These are phyloP conservation scores for Backusella tarrabulga DNA, from an alignment of 192 early-diverging fungal genomes.

Conservation along the genomic window DNA sequence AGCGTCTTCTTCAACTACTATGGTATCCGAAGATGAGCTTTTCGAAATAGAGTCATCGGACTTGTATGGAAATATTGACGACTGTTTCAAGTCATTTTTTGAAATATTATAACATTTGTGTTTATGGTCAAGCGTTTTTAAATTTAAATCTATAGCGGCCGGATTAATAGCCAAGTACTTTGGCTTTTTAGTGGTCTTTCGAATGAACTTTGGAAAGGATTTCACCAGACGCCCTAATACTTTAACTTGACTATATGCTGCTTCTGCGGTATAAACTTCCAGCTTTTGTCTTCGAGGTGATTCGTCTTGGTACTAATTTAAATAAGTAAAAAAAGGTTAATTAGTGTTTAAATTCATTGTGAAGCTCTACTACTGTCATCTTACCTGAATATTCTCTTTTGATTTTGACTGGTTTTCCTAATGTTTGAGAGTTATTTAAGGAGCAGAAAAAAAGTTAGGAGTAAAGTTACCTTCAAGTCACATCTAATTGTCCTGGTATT, in stretches of 20 bases:
- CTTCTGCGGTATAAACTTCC: neutral
- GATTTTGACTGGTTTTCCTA: neutral
- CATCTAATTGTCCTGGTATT: neutral
- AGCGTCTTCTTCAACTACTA: neutral
- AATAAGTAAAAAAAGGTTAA: neutral
- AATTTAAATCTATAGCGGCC: neutral
- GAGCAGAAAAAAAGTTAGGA: neutral
- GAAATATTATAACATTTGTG: conserved; percentile 5
- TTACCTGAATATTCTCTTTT: neutral
- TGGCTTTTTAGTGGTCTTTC: neutral
- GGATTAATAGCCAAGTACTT: neutral
- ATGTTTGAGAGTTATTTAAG: neutral
- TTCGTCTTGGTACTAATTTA: neutral
- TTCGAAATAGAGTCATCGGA: neutral
- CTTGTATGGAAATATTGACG: neutral
- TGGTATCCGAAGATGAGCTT: neutral
- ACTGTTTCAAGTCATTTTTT: neutral
- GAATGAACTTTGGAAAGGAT: neutral
- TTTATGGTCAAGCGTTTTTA: neutral
- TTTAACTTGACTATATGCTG: neutral
- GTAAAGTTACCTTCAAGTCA: neutral
- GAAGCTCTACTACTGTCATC: neutral
- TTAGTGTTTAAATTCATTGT: neutral
- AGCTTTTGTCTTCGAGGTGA: neutral
- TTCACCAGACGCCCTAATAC: neutral